phyloP scores from a whole-genome alignment of 305 asterid genomes.

The Solanum hybrid region DNA sequence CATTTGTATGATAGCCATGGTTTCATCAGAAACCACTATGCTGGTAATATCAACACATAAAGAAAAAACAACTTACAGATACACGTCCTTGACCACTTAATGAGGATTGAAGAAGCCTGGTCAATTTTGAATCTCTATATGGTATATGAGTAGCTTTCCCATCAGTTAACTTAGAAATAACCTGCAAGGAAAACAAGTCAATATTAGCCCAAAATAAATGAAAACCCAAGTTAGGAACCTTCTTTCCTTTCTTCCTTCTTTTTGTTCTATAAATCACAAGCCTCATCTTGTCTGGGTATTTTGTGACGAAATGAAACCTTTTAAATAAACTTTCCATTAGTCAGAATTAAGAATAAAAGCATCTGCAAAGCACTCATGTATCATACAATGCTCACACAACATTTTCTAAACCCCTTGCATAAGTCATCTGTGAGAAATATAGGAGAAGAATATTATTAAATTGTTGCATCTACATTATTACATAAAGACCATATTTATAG shows the following conservation, averaged over 20 bases:
- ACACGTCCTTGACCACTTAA: slow-evolving; percentile 98
- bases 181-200: slow-evolving; percentile 42
- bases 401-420: neutral
- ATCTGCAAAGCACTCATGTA: neutral
- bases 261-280: neutral
- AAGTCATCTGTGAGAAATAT: neutral
- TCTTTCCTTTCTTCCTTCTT: neutral
- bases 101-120: slow-evolving; percentile 97
- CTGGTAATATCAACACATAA: neutral
- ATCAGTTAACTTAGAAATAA: slow-evolving; percentile 90
- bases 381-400: neutral
- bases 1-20: neutral
- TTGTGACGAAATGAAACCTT: neutral
- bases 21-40: neutral
- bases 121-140: slow-evolving; percentile 94
- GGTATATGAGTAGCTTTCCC: slow-evolving; percentile 85
- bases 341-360: neutral
- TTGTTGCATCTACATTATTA: too few species aligned
- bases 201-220: neutral
- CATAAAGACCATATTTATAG: too few species aligned
- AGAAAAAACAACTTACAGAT: slow-evolving; percentile 54
- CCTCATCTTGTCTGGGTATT: neutral
- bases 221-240: neutral
- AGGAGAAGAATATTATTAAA: too few species aligned
- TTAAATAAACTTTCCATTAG: neutral